Conservation (phyloP, 2,329 filamentous ascomycete genomes). For the Anthostomella pinea region DNA sequence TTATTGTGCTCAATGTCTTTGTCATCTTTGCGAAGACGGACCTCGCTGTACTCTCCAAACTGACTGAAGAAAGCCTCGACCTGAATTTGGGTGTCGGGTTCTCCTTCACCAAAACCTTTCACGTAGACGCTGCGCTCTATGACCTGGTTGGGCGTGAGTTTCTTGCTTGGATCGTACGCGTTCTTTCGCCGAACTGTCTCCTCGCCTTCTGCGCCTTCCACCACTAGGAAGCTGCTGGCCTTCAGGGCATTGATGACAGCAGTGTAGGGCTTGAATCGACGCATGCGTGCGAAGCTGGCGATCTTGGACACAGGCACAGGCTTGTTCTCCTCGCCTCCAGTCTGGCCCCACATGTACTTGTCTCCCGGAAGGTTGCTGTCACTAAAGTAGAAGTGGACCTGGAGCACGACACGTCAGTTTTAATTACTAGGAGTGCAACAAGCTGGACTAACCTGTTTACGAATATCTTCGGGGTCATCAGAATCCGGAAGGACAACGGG, state of each 20-base stretch:
- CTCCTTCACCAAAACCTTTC: conserved; percentile 89
- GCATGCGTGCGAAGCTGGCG: conserved; percentile 92
- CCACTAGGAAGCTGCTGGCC: conserved; percentile 68
- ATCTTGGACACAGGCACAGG: conserved; percentile 76
- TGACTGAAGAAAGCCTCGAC: conserved; percentile 88
- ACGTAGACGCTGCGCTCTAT: conserved; percentile 80
- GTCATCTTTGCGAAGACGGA: conserved; percentile 81
- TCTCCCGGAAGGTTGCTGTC: conserved; percentile 70
- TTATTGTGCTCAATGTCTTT: conserved; percentile 48
- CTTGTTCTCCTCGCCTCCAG: conserved; percentile 77
- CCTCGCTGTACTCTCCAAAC: conserved; percentile 73
- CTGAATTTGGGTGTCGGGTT: conserved; percentile 83
- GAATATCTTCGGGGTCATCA: conserved; percentile 76
- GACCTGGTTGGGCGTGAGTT: conserved; percentile 61
- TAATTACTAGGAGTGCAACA: too few species aligned
- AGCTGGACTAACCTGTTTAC: conserved; percentile 65
- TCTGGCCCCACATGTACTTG: conserved; percentile 78
- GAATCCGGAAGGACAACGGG: conserved; percentile 65
- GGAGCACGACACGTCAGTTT: too few species aligned
- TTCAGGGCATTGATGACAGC: conserved; percentile 81
- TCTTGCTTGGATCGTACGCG: conserved; percentile 59
- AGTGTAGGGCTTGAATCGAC: conserved; percentile 83
- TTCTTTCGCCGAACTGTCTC: conserved; percentile 76
- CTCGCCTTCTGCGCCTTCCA: conserved; percentile 70
- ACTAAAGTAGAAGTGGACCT: conserved; percentile 52